Evolutionary conservation across 148 eudicot species (phyloP), one percentile per base, ranked within the genome.

Genomic region (Nepenthes mirabilis): DNA sequence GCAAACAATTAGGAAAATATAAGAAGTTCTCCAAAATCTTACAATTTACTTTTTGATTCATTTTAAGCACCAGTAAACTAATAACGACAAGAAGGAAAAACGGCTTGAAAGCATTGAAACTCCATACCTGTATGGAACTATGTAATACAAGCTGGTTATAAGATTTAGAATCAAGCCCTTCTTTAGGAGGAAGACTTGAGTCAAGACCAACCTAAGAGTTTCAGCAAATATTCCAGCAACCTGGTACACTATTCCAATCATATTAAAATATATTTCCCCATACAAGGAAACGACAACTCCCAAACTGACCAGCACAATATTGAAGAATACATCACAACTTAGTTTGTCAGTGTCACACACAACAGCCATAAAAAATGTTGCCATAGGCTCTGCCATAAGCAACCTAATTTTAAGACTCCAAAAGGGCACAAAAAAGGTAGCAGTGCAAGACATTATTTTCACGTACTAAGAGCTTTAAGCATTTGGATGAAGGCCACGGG

Each of bases 401-500:
- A 75, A 11, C 23, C 43, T 34, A 12, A 68, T 76, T 70, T 77
- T 65, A 48, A 14, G 58, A 58, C 51, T 59, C 43, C 58, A 53
- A 63, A 62, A 55, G 59, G 35, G n/a, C 8, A 56, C 34, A 34
- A 34, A 12, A 47, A 55, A 11, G 37, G 1, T 59, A 43, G 50
- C 1, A 68, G 52, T 33, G 43, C 51, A 13, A 45, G 40, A 12
- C 11, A 58, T 36, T 35, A 55, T 2, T 43, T 62, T 55, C 43
- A 66, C 87, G 55, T 87, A 87, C 95, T 87, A 59, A 87, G 74
- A 56, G 95, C 95, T 76, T 87, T 88, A 55, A 88, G 91, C 95
- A 88, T 88, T 79, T 88, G 95, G 59, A 88, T 84, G 84, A 88
- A 88, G 58, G 95, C 95, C 58, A 88, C 95, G 10, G 95, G 84